Evolutionary conservation across 1,284 basidiomycete species (phyloP).

Genomic region (Marasmius tenuissimus): DNA sequence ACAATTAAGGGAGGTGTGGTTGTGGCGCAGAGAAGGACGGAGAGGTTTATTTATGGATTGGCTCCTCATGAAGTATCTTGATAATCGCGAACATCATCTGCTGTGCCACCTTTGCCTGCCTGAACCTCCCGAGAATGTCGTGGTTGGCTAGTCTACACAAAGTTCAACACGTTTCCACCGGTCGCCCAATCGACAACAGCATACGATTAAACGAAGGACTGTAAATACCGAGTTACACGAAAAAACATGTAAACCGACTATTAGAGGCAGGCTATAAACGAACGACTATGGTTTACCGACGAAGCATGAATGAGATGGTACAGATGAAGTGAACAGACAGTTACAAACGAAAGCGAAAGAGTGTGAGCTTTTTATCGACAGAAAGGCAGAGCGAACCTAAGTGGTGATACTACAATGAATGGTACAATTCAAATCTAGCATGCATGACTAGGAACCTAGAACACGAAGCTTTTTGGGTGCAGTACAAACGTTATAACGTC

Average conservation of each 20-base stretch:
- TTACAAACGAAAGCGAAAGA: neutral
- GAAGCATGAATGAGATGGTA: neutral
- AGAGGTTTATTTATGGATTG: conserved; percentile 12
- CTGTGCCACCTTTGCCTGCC: too few species aligned
- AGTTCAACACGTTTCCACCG: too few species aligned
- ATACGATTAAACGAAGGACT: too few species aligned
- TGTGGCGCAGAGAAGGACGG: conserved; percentile 29
- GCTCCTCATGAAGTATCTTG: neutral
- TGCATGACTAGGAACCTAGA: neutral
- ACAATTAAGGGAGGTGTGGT: conserved; percentile 35
- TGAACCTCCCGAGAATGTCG: too few species aligned
- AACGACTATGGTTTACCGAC: too few species aligned
- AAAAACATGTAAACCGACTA: too few species aligned
- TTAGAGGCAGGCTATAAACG: too few species aligned
- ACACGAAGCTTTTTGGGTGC: too few species aligned
- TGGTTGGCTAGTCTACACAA: too few species aligned
- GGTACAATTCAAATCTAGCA: neutral
- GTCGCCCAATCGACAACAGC: too few species aligned
- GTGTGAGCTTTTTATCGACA: neutral
- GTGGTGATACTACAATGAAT: conserved; percentile 10
- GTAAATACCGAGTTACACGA: too few species aligned
- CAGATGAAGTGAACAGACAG: neutral
- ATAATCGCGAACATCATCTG: neutral
- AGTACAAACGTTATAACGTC: too few species aligned
- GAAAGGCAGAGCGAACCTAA: neutral